Base-by-base conservation (phyloP, 371 early-diverging fungal genomes). In the Haplosporangium sp. region DNA sequence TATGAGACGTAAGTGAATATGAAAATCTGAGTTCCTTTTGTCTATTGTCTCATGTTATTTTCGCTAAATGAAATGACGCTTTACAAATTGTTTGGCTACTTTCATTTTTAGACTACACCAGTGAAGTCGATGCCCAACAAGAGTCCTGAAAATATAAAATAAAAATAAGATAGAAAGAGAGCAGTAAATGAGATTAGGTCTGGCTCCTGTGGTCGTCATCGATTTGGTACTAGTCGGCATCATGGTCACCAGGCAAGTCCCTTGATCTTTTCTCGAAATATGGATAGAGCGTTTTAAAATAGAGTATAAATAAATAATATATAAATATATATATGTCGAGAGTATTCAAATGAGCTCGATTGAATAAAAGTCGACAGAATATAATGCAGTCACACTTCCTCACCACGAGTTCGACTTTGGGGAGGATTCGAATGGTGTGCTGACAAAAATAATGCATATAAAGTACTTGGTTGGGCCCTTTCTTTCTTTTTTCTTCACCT, bases 321-420 rank as follows among this genome's bases (percentile, higher is more conserved):
- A 39, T 39, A 4, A 4, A 61, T 44, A 44, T 35, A 48, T 52
- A 17, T 52, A 17, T 35, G 35, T 2, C 15, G 17, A 48, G 3
- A 48, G 3, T 27, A 65, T 20, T 55, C 56, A 65, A 39, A 37
- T n/a, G 5, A 2, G 15, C 10, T 2, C 5, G 70, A 64, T 34
- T 71, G 60, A 71, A 64, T 71, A 59, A 71, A 71, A 71, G 71
- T 64, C 71, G 71, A 71, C 58, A 20, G n/a, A 7, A 19, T n/a
- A 40, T 17, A 47, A 47, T 34, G 58, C 65, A 64, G 70, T 70
- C 71, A 65, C 71, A n/a, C n/a, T 50, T 4, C 3, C 15, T 19
- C 19, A 48, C 35, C 48, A 63, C 63, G 52, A 45, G 52, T 47
- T 52, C 48, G 45, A 62, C 48, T 45, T 35, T 47, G 5, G 63